Percentiles rank a stretch among this genome's conserved stretches.
Conservation (phyloP, 2,329 filamentous ascomycete species). For the Colletotrichum lindemuthianum region DNA sequence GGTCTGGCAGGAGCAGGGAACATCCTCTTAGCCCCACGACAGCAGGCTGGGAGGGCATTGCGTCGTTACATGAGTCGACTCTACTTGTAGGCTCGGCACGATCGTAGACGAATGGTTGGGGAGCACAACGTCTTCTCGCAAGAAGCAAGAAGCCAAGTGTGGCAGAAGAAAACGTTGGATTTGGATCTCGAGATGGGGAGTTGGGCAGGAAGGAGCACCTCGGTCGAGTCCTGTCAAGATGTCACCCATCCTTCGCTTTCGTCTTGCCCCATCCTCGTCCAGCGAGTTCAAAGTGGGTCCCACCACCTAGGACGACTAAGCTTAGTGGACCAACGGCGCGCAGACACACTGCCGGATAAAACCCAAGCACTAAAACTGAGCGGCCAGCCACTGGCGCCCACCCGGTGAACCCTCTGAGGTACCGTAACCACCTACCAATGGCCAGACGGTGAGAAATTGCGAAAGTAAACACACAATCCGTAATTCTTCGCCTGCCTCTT, state of each 20-base stretch:
- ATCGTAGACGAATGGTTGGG: too few relatives aligned
- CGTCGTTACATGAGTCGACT: not conserved
- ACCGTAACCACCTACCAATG: not conserved
- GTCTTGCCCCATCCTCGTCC: not conserved
- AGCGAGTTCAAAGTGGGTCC: constrained; percentile 18
- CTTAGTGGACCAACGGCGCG: constrained; percentile 2
- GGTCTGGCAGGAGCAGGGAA: constrained; percentile 28
- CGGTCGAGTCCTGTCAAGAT: constrained; percentile 22
- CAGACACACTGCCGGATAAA: too few relatives aligned
- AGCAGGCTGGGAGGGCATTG: constrained; percentile 18
- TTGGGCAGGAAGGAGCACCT: constrained; percentile 8
- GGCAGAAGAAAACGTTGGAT: not conserved
- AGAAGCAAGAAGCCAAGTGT: too few relatives aligned
- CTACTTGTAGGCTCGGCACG: too few relatives aligned
- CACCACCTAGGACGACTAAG: not conserved
- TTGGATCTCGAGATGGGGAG: not conserved
- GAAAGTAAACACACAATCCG: constrained; percentile 35
- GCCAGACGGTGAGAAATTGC: constrained; percentile 22
- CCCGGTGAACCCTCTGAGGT: constrained; percentile 10
- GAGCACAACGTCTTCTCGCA: too few relatives aligned
- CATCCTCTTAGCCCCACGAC: constrained; percentile 17
- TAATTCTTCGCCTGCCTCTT: constrained; percentile 20
- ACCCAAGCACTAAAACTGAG: constrained; percentile 9
- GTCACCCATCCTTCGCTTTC: constrained; percentile 26
- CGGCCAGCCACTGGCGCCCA: constrained; percentile 16